phyloP scores from a whole-genome alignment of 495 filamentous ascomycete species.

The Tuber brumale region DNA sequence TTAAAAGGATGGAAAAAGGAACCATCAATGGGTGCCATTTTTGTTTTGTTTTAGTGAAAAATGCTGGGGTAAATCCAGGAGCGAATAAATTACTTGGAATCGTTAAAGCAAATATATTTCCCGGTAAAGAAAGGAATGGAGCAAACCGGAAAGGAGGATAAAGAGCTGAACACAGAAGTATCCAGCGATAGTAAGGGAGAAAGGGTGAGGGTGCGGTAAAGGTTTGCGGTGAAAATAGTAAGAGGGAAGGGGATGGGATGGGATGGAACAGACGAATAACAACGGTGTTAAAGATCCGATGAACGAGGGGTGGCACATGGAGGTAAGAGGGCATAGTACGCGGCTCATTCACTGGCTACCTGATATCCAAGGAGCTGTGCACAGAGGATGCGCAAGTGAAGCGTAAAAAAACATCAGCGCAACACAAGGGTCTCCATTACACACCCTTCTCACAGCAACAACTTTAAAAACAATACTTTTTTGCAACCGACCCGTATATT shows the following conservation, averaged over 20 bases:
- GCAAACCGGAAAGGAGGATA: neutral
- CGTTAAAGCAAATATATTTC: neutral
- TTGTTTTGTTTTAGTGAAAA: neutral
- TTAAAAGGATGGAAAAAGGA: conserved; percentile 35
- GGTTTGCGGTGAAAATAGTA: neutral
- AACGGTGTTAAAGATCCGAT: too few species aligned
- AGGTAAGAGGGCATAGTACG: conserved; percentile 9
- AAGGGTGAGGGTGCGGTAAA: neutral
- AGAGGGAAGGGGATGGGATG: neutral
- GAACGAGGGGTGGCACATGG: neutral
- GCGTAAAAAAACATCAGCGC: conserved; percentile 1
- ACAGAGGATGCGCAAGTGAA: neutral
- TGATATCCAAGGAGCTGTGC: neutral
- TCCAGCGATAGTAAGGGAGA: neutral
- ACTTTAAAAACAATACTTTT: conserved; percentile 2
- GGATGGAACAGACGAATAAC: neutral
- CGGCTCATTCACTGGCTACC: neutral
- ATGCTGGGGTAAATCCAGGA: neutral
- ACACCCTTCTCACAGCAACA: neutral
- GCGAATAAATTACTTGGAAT: neutral
- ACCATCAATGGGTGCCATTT: conserved; percentile 33
- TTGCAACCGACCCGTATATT: conserved; percentile 3
- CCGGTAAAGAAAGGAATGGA: neutral
- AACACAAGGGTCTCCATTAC: conserved; percentile 13
- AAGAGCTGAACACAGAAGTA: neutral